Base-by-base conservation (phyloP, 495 filamentous ascomycete species). In the Lepidopterella palustris region DNA sequence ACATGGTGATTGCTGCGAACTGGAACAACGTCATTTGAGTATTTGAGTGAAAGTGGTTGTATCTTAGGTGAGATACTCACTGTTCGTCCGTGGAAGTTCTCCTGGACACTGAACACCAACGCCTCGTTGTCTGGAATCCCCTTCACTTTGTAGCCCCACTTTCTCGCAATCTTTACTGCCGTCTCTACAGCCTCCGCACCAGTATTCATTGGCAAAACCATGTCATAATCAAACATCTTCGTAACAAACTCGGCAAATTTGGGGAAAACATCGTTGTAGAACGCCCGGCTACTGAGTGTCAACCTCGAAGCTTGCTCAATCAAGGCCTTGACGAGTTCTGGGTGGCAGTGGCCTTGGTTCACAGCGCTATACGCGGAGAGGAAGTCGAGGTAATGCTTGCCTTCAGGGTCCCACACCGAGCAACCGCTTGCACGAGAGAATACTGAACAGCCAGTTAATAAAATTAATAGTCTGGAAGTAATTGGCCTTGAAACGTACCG, bases 121-220 rank as follows among this genome's bases (percentile, higher is more conserved):
- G 93, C 93, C 76, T 92, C 80, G 67, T 87, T 87, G 68, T 88
- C 78, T 1, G 89, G 85, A 39, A 98, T 93, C 9, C 85, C 84
- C 80, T 98, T 98, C 65, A 88, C 82, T 73, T 96, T 96, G 77
- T 99, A 99, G 4, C 91, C 93, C 93, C 93, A 99, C 75, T 99
- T 99, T 55, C 93, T 82, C 60, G 95, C 92, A 74, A 99, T 86
- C 80, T 99, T 99, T 71, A 99, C 85, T 24, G 84, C 91, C 0
- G 95, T 97, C 81, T 99, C 93, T 47, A 97, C 93, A n/a, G 93
- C 93, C 77, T 99, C 93, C 27, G 92, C 93, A 49, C 93, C 93
- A 8, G 93, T 99, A 77, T 97, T 97, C 93, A 99, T 97, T 49
- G 93, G 93, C 74, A 99, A 75, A 24, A 96, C 92, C 93, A 97